These are phyloP conservation scores for Suillus cothurnatus DNA, from an alignment of 768 basidiomycete species.

Conservation along the genomic window DNA sequence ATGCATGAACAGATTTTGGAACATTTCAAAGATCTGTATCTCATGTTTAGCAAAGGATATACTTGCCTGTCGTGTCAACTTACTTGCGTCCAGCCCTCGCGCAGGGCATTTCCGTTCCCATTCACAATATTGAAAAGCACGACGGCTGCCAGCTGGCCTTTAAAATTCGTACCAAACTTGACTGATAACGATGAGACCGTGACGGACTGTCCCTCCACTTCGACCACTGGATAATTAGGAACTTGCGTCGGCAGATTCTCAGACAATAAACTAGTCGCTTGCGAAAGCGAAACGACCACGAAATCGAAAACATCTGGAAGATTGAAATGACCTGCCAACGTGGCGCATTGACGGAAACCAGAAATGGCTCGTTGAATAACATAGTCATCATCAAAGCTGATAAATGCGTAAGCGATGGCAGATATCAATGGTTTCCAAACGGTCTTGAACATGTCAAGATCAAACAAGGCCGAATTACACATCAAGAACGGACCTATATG, in stretches of 20 bases:
- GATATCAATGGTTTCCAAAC: conserved; percentile 93
- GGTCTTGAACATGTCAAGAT: conserved; percentile 91
- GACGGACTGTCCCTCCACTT: conserved; percentile 86
- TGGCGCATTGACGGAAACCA: conserved; percentile 97
- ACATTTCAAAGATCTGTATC: conserved; percentile 93
- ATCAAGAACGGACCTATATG: conserved; percentile 57
- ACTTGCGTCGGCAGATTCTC: conserved; percentile 70
- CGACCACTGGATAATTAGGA: conserved; percentile 85
- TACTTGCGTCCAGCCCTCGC: conserved; percentile 95
- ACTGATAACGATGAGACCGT: conserved; percentile 93
- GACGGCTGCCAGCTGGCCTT: conserved; percentile 94
- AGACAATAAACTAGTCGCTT: conserved; percentile 85
- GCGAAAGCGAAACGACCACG: conserved; percentile 89
- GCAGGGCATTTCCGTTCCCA: conserved; percentile 89
- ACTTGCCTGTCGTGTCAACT: conserved; percentile 16
- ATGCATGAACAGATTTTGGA: conserved; percentile 93
- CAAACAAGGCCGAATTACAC: conserved; percentile 80
- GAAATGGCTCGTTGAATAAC: conserved; percentile 93
- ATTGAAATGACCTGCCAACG: conserved; percentile 84
- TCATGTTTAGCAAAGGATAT: background rate
- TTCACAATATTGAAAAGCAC: conserved; percentile 98
- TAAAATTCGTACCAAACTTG: conserved; percentile 92
- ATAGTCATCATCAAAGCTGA: conserved; percentile 95
- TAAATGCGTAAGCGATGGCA: conserved; percentile 95
- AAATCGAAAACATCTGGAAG: conserved; percentile 97